These are phyloP conservation scores for Tylopilus sp. DNA, from an alignment of 1,284 basidiomycete genomes.

Conservation along the genomic window DNA sequence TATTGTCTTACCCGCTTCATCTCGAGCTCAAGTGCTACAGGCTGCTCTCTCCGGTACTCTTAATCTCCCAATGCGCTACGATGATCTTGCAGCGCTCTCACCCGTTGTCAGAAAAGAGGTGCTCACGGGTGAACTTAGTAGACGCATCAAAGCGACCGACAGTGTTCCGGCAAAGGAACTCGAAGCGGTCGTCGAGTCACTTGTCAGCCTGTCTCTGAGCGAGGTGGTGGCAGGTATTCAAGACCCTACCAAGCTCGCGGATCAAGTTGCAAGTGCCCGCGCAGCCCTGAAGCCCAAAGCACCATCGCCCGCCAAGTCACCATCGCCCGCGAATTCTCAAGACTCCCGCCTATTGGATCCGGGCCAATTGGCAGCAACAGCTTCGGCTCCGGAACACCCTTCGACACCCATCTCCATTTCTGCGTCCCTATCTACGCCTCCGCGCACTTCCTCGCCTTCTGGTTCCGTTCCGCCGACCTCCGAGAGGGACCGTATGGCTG, in stretches of 20 bases:
- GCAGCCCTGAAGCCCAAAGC: constrained; percentile 40
- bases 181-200: constrained; percentile 62
- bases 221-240: constrained; percentile 76
- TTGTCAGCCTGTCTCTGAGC: constrained; percentile 64
- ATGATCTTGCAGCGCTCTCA: constrained; percentile 74
- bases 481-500: constrained; percentile 72
- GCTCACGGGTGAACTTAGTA: constrained; percentile 73
- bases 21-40: constrained; percentile 35
- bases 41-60: constrained; percentile 74
- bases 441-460: constrained; percentile 75
- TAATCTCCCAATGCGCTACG: constrained; percentile 75
- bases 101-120: constrained; percentile 83
- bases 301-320: constrained; percentile 43
- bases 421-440: constrained; percentile 68
- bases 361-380: constrained; percentile 61
- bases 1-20: constrained; percentile 1
- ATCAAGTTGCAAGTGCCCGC: constrained; percentile 55
- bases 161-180: constrained; percentile 52
- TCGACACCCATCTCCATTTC: constrained; percentile 76
- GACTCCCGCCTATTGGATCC: constrained; percentile 62
- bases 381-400: constrained; percentile 78
- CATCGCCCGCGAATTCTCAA: constrained; percentile 52
- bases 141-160: constrained; percentile 61
- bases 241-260: constrained; percentile 58
- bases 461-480: constrained; percentile 68